Percentiles rank a stretch among this genome's conserved stretches.
Conservation (phyloP, 2,329 filamentous ascomycete genomes). For the Cytospora mali region DNA sequence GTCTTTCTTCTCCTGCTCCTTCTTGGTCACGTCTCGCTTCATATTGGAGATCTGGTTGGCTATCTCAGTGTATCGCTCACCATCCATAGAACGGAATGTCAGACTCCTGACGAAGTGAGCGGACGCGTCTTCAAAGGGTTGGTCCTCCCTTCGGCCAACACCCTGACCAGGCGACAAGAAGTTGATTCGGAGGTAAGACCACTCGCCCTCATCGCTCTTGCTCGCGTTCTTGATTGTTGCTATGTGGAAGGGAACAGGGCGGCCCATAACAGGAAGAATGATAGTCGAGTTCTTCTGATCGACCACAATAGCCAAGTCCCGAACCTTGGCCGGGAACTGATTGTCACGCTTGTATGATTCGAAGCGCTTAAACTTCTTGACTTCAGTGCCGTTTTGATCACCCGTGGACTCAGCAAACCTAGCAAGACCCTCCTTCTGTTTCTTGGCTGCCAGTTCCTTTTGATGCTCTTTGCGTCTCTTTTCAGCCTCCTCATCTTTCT, state of each 20-base stretch:
- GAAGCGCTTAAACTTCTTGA: constrained; percentile 98
- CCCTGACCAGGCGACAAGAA: constrained; percentile 96
- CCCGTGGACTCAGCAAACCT: constrained; percentile 85
- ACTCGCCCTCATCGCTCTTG: constrained; percentile 94
- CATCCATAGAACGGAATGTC: constrained; percentile 90
- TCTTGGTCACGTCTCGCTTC: constrained; percentile 88
- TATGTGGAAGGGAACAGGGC: constrained; percentile 97
- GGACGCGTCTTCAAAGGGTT: constrained; percentile 93
- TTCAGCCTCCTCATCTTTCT: constrained; percentile 83
- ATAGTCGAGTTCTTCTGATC: constrained; percentile 89
- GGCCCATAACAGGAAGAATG: constrained; percentile 94
- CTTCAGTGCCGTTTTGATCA: constrained; percentile 83
- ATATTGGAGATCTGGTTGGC: constrained; percentile 92
- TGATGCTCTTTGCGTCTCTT: constrained; percentile 87
- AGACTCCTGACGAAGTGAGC: constrained; percentile 95
- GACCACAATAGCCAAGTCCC: constrained; percentile 86
- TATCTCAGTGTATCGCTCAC: constrained; percentile 86
- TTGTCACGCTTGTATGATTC: constrained; percentile 99
- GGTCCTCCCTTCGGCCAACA: constrained; percentile 95
- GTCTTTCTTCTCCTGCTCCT: constrained; percentile 98
- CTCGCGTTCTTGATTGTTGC: constrained; percentile 98
- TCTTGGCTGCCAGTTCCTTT: constrained; percentile 82
- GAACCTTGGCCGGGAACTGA: constrained; percentile 80
- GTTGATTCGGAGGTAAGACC: constrained; percentile 93
- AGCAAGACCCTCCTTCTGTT: constrained; percentile 83